Conservation (phyloP, 345 rosid species). For the Brassica incana region DNA sequence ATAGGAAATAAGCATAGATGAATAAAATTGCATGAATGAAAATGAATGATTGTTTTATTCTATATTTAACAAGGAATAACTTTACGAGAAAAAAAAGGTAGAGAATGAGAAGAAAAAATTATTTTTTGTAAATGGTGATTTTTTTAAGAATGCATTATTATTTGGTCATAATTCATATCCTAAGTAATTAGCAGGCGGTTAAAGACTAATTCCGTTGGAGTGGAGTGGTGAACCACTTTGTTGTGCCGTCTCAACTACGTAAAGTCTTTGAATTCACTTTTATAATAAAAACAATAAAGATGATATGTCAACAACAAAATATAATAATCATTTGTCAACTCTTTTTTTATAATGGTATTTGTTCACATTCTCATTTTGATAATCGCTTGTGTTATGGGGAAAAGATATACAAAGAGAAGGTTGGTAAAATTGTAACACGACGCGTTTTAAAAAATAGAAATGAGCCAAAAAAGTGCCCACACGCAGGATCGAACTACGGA, state of each 20-base stretch:
- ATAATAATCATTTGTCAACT: background rate
- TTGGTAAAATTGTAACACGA: background rate
- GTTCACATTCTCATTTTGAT: background rate
- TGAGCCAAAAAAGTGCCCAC: constrained; percentile 50
- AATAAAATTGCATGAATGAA: too few relatives aligned
- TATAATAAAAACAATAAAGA: background rate
- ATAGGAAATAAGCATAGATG: too few relatives aligned
- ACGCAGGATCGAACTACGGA: constrained; percentile 82
- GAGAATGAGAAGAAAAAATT: too few relatives aligned
- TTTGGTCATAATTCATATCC: too few relatives aligned
- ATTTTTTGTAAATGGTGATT: too few relatives aligned
- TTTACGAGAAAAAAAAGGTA: too few relatives aligned
- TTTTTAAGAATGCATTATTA: too few relatives aligned
- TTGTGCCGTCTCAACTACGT: background rate
- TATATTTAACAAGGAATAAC: too few relatives aligned
- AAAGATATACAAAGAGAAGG: background rate
- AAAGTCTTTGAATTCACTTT: too few relatives aligned
- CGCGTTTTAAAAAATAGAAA: background rate
- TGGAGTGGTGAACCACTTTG: constrained; percentile 20
- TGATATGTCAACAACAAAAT: background rate
- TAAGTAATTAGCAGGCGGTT: constrained; percentile 5
- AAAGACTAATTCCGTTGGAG: constrained; percentile 19
- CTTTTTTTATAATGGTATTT: background rate
- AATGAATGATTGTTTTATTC: too few relatives aligned
- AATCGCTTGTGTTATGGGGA: background rate